Base-by-base conservation (phyloP, 2,329 filamentous ascomycete species). In the Trichophyton mentagrophytes region DNA sequence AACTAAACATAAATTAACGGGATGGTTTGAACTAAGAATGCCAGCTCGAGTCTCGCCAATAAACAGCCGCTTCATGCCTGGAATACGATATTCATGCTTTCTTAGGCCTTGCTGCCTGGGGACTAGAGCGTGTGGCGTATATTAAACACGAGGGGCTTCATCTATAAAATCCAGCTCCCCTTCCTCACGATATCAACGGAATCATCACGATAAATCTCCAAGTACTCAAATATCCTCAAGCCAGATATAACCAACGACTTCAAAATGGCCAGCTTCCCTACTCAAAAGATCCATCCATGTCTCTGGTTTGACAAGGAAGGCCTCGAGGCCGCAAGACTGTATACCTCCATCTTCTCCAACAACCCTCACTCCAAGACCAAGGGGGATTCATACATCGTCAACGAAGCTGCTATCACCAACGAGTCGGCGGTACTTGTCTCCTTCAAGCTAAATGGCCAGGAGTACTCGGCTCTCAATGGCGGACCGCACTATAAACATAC, bases 381-480 rank as follows among this genome's bases (percentile, higher is more conserved):
- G n/a, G 17, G 17, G 27, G 51, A 55, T 20, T 25, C 33, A 20
- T 33, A 15, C 30, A 22, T 56, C 51, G 30, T 46, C 7, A 44
- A 57, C 13, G 20, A 51, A 33, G 11, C 42, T 15, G 15, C n/a
- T 42, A 70, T 67, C 57, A 68, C 71, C 42, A 66, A 65, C 56
- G 74, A 74, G 63, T 65, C 66, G 25, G 64, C 66, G 0, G 69
- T 66, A 5, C 69, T 70, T 1, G 71, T 77, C 22, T 66, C 69
- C 40, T 78, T 78, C 65, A 69, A 69, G 22, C 69, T 78, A 55
- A 69, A 72, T 62, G 75, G 74, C 15, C 70, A 72, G 20, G 65
- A 64, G 3, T 79, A 77, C 64, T 70, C 74, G 22, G 73, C 68
- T 2, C 69, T 79, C 42, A 79, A 79, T 63, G 77, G 77, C 61